Evolutionary conservation across 2,329 filamentous ascomycete genomes (phyloP).

Genomic region (Coniochaeta sp.): DNA sequence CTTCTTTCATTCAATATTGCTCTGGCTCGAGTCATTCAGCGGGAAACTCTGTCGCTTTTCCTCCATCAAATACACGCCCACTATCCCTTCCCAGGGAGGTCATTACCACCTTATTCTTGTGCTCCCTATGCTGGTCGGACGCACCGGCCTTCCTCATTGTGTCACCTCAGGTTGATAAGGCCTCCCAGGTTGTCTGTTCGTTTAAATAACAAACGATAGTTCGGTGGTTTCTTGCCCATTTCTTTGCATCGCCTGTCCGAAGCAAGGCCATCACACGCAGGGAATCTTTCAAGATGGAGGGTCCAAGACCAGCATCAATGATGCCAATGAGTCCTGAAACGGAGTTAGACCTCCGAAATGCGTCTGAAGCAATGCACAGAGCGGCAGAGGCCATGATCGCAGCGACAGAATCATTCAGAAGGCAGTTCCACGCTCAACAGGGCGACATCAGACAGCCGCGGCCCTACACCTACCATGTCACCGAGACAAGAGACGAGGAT

Average conservation of each 20-base stretch:
- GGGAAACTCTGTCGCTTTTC: too few relatives aligned
- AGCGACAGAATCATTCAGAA: conserved; percentile 19
- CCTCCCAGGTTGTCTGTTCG: background rate
- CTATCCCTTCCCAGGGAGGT: background rate
- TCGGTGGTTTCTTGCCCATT: background rate
- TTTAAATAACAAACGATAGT: background rate
- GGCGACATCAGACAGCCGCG: background rate
- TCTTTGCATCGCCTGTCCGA: background rate
- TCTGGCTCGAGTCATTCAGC: background rate
- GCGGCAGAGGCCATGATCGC: conserved; percentile 22
- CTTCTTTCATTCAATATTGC: background rate
- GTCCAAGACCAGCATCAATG: conserved; percentile 1
- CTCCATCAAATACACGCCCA: background rate
- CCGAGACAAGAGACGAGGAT: conserved; percentile 1
- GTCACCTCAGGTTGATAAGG: background rate
- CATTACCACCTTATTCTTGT: background rate
- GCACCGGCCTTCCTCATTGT: background rate
- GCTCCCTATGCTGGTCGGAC: background rate
- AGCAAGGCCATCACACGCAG: background rate
- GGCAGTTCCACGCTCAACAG: conserved; percentile 11
- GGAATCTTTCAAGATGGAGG: conserved; percentile 3
- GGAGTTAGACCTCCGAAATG: conserved; percentile 13
- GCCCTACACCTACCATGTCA: conserved; percentile 11
- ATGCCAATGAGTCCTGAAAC: conserved; percentile 5
- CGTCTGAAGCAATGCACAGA: conserved; percentile 21